A percentile compares a stretch with the other conserved stretches of the same genome.
Conservation (phyloP, 345 rosid species). For the Citrus maxima region DNA sequence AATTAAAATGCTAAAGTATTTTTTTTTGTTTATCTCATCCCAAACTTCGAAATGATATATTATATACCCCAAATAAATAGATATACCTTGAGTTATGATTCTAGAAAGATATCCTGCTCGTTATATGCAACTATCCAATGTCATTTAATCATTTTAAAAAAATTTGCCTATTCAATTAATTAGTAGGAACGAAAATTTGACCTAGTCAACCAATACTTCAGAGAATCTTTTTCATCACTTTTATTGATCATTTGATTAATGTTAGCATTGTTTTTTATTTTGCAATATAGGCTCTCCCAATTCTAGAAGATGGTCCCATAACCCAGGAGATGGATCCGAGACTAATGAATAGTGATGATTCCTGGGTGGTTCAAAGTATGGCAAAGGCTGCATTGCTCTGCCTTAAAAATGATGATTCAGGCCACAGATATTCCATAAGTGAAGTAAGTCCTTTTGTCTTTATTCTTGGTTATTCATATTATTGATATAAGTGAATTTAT, state of each 20-base stretch:
- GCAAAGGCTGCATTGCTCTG: constrained; percentile 45
- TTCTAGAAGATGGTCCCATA: constrained; percentile 20
- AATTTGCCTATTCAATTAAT: no score
- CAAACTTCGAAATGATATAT: no score
- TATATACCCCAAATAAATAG: no score
- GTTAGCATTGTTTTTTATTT: no score
- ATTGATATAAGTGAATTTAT: background rate
- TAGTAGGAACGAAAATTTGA: no score
- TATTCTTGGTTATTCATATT: background rate
- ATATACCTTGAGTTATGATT: no score
- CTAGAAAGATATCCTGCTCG: fast-evolving
- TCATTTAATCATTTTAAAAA: no score
- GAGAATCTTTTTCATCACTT: background rate
- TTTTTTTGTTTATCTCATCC: no score
- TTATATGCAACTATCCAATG: no score
- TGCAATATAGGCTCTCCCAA: constrained; percentile 36
- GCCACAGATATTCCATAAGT: constrained; percentile 25
- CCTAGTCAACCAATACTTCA: background rate
- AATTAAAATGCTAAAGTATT: no score
- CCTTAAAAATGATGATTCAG: constrained; percentile 20
- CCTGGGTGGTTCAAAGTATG: constrained; percentile 22
- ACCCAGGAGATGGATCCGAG: constrained; percentile 32
- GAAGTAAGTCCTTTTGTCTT: constrained; percentile 20
- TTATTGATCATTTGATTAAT: no score
- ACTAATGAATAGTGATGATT: constrained; percentile 21